Evolutionary conservation across 768 basidiomycete genomes (phyloP).

Genomic region (Kondoa malvinella): DNA sequence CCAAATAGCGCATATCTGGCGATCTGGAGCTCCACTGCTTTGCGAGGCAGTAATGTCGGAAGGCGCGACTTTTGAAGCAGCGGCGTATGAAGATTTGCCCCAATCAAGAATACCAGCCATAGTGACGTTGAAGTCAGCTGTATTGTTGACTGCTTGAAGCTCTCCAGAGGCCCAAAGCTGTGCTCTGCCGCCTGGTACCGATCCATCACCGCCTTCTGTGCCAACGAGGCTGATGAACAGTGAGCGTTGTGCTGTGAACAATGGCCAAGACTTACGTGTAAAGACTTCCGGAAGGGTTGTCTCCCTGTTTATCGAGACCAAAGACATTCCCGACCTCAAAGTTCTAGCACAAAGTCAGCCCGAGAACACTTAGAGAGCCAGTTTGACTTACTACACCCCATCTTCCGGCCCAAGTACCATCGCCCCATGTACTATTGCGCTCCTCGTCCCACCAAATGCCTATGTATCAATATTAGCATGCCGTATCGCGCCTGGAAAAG

Average conservation of each 20-base stretch:
- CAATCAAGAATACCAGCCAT: neutral
- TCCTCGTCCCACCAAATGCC: no score
- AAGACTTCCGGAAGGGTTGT: neutral
- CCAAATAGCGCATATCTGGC: neutral
- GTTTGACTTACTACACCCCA: no score
- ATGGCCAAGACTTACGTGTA: neutral
- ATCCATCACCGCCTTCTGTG: neutral
- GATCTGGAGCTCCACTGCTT: neutral
- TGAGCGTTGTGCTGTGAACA: neutral
- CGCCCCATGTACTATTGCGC: no score
- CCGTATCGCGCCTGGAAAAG: no score
- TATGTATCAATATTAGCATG: no score
- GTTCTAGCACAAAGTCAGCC: no score
- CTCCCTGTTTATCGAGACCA: no score
- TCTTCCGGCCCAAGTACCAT: no score
- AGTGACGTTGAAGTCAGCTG: neutral
- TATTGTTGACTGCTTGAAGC: neutral
- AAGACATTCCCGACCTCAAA: no score
- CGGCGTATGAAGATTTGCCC: neutral
- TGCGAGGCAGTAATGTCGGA: neutral
- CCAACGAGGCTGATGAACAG: neutral
- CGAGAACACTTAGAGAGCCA: no score
- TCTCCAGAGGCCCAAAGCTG: neutral
- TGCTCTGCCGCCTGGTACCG: neutral
- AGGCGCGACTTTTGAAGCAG: neutral